These are phyloP conservation scores for Samsoniella hepiali DNA, from an alignment of 2,329 filamentous ascomycete genomes.

Conservation along the genomic window DNA sequence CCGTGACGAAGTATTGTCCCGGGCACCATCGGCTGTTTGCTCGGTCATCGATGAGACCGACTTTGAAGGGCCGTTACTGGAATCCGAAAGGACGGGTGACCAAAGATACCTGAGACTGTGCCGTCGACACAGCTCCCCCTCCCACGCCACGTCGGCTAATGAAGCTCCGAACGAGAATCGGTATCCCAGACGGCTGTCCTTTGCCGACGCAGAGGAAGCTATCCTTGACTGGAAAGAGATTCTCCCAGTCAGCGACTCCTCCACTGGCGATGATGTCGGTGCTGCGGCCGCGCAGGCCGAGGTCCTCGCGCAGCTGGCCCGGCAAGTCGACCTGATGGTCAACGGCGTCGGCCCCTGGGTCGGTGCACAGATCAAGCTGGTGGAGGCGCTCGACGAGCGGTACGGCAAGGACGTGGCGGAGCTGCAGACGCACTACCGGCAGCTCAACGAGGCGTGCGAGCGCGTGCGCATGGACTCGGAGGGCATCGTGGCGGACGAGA, in stretches of 20 bases:
- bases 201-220: constrained; percentile 72
- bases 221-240: constrained; percentile 64
- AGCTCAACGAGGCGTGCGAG: constrained; percentile 68
- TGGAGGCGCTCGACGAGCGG: constrained; percentile 59
- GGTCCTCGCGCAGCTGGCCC: constrained; percentile 54
- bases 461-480: constrained; percentile 63
- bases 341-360: constrained; percentile 60
- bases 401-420: constrained; percentile 63
- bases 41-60: constrained; percentile 60
- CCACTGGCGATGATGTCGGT: constrained; percentile 23
- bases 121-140: constrained; percentile 58
- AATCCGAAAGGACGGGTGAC: constrained; percentile 45
- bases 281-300: constrained; percentile 42
- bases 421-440: constrained; percentile 64
- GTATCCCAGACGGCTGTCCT: constrained; percentile 71
- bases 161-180: constrained; percentile 51
- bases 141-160: constrained; percentile 29
- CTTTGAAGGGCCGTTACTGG: constrained; percentile 51
- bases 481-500: constrained; percentile 67
- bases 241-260: constrained; percentile 36
- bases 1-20: constrained; percentile 40
- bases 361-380: constrained; percentile 49
- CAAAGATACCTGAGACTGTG: constrained; percentile 49
- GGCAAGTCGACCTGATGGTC: constrained; percentile 50
- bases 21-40: constrained; percentile 53